phyloP scores from a whole-genome alignment of 2,329 filamentous ascomycete genomes.

The Exutisphaerella laricina region DNA sequence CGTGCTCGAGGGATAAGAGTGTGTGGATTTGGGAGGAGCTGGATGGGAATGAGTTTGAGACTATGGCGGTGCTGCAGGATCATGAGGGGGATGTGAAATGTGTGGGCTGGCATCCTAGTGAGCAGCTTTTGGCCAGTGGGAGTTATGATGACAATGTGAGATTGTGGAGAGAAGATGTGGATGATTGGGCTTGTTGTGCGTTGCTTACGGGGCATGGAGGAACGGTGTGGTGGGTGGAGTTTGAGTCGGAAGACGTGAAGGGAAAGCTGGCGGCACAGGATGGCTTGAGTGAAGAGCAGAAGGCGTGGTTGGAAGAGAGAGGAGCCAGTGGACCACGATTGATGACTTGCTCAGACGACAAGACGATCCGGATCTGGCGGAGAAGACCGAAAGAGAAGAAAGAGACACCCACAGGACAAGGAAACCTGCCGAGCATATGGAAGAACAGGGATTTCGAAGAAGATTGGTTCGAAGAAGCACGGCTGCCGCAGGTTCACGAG shows the following conservation, averaged over 20 bases:
- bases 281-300: conserved; percentile 31
- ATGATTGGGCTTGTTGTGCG: conserved; percentile 90
- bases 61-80: conserved; percentile 87
- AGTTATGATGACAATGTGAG: conserved; percentile 92
- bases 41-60: conserved; percentile 93
- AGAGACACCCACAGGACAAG: conserved; percentile 43
- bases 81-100: conserved; percentile 94
- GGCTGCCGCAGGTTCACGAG: conserved; percentile 70
- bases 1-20: conserved; percentile 84
- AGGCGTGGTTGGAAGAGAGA: conserved; percentile 34
- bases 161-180: conserved; percentile 82
- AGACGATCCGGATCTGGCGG: conserved; percentile 73
- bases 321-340: conserved; percentile 53
- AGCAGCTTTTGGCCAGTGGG: conserved; percentile 74
- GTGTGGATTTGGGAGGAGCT: conserved; percentile 99
- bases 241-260: conserved; percentile 45
- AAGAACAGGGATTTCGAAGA: conserved; percentile 66
- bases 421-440: conserved; percentile 83
- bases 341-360: conserved; percentile 79
- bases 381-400: conserved; percentile 53
- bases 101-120: conserved; percentile 81
- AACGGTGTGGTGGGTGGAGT: conserved; percentile 85
- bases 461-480: conserved; percentile 71
- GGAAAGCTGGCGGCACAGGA: conserved; percentile 9
- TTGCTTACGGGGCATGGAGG: conserved; percentile 73